A percentile compares a stretch with the other conserved stretches of the same genome.
phyloP scores from a whole-genome alignment of 75 land plant species.

The Isoetes taiwanensis region DNA sequence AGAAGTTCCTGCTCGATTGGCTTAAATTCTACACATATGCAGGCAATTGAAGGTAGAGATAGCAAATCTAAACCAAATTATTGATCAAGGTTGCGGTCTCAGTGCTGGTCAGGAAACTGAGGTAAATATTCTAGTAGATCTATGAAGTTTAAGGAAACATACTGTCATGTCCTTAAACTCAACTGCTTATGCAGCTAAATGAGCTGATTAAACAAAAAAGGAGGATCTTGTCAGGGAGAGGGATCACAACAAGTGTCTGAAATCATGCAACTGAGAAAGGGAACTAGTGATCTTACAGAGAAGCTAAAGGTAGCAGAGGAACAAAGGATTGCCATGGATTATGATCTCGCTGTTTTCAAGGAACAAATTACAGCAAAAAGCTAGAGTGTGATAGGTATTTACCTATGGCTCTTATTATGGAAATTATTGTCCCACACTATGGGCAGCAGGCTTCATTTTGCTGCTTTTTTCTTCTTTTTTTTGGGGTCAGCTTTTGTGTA shows the following conservation, averaged over 20 bases:
- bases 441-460: no score
- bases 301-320: constrained; percentile 13
- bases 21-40: not conserved
- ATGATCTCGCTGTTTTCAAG: constrained; percentile 12
- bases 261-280: constrained; percentile 17
- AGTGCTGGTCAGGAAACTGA: constrained; percentile 22
- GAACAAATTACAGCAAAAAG: constrained; percentile 13
- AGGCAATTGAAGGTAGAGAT: constrained; percentile 24
- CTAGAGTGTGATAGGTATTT: constrained; percentile 24
- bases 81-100: constrained; percentile 16
- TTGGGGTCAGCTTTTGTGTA: no score
- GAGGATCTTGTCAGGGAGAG: constrained; percentile 14
- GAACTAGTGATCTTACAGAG: constrained; percentile 15
- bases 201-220: constrained; percentile 18
- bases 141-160: no score
- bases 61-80: constrained; percentile 16
- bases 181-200: constrained; percentile 11
- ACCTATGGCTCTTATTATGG: no score
- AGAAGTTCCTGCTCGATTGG: not conserved
- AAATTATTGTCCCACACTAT: no score
- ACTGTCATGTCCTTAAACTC: no score
- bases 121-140: no score
- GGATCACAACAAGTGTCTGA: constrained; percentile 11
- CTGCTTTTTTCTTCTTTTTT: no score
- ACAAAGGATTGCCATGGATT: constrained; percentile 15